Conservation (phyloP, 2,329 filamentous ascomycete genomes). For the Cordyceps javanica region DNA sequence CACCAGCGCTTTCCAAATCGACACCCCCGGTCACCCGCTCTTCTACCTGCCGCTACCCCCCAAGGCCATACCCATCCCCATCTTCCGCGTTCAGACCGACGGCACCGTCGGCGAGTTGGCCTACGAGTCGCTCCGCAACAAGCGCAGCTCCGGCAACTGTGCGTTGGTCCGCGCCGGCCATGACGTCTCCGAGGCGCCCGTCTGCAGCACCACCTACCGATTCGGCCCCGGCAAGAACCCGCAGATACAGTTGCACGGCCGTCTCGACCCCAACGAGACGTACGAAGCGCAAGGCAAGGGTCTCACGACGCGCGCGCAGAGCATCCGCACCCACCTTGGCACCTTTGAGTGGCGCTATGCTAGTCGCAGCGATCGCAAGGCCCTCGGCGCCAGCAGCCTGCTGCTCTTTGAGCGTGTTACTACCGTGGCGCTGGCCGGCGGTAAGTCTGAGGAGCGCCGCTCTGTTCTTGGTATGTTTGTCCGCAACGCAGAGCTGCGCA, state of each 20-base stretch:
- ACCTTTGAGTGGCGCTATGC: conserved; percentile 53
- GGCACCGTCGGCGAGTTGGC: conserved; percentile 33
- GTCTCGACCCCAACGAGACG: conserved; percentile 18
- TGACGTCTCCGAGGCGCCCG: conserved; percentile 21
- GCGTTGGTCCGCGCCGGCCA: conserved; percentile 40
- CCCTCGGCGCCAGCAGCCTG: conserved; percentile 33
- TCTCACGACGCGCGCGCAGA: conserved; percentile 40
- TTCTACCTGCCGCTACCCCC: conserved; percentile 36
- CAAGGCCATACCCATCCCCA: conserved; percentile 33
- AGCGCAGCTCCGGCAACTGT: conserved; percentile 40
- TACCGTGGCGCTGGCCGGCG: conserved; percentile 21
- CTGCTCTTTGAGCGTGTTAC: conserved; percentile 47
- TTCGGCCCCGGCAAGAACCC: conserved; percentile 50
- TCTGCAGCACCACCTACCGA: conserved; percentile 50
- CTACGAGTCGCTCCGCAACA: conserved; percentile 46
- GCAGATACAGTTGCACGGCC: conserved; percentile 28
- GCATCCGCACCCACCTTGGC: conserved; percentile 42
- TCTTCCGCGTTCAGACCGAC: conserved; percentile 33
- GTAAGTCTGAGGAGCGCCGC: conserved; percentile 25
- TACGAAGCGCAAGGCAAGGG: conserved; percentile 27
- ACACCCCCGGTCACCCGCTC: conserved; percentile 37
- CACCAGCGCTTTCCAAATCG: conserved; percentile 42
- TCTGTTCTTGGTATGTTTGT: conserved; percentile 37
- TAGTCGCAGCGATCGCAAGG: conserved; percentile 38
- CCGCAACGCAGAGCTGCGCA: conserved; percentile 33